A percentile compares a stretch with the other conserved stretches of the same genome.
These are phyloP conservation scores for Kluyveromyces nonfermentans DNA, from an alignment of 805 yeast species.

Conservation along the genomic window DNA sequence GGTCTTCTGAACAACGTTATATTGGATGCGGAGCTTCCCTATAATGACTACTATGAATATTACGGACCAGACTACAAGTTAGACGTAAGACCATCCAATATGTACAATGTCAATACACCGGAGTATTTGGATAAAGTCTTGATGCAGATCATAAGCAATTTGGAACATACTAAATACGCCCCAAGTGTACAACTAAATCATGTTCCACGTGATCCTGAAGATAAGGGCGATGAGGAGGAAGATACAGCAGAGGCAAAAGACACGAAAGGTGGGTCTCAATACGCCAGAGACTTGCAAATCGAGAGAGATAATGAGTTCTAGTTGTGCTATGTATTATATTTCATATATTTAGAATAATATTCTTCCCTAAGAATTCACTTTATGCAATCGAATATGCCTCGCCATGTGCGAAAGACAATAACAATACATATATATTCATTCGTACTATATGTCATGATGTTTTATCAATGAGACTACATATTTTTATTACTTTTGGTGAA, in stretches of 20 bases:
- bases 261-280: constrained; percentile 84
- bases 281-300: constrained; percentile 66
- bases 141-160: constrained; percentile 63
- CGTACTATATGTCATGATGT: too few species aligned
- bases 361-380: not conserved
- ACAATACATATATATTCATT: too few species aligned
- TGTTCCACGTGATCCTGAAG: constrained; percentile 84
- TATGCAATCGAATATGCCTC: not conserved
- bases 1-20: constrained; percentile 62
- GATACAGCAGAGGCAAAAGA: constrained; percentile 73
- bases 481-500: too few species aligned
- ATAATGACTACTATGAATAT: constrained; percentile 93
- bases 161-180: constrained; percentile 87
- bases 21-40: constrained; percentile 65
- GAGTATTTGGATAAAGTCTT: constrained; percentile 82
- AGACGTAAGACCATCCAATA: constrained; percentile 90
- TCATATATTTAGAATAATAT: not conserved
- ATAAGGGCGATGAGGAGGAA: constrained; percentile 78
- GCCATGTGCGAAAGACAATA: not conserved
- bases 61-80: constrained; percentile 94
- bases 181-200: constrained; percentile 94
- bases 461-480: too few species aligned
- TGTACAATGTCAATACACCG: constrained; percentile 92
- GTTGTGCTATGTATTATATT: constrained; percentile 4
- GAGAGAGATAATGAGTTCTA: constrained; percentile 73